Evolutionary conservation across 805 yeast species (phyloP).

Genomic region (Brettanomyces nanus): DNA sequence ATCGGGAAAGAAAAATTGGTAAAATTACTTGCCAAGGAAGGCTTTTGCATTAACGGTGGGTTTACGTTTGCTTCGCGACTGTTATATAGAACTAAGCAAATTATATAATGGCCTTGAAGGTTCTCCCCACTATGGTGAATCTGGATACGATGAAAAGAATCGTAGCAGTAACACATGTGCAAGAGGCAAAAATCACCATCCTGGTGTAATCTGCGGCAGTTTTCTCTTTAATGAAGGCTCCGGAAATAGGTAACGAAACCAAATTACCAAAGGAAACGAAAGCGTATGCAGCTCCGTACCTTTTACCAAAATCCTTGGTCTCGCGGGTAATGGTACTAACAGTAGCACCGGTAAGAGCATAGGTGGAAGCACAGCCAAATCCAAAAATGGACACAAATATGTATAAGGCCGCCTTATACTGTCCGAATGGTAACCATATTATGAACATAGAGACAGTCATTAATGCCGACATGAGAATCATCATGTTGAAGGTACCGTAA

Average conservation of each 20-base stretch:
- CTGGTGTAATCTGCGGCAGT: slow-evolving; percentile 26
- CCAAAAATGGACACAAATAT: slow-evolving; percentile 48
- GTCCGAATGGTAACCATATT: slow-evolving; percentile 62
- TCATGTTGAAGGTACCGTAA: slow-evolving; percentile 46
- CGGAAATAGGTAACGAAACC: slow-evolving; percentile 39
- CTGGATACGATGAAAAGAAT: slow-evolving; percentile 37
- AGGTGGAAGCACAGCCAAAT: slow-evolving; percentile 48
- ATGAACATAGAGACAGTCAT: slow-evolving; percentile 38
- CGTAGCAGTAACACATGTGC: slow-evolving; percentile 22
- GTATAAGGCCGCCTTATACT: slow-evolving; percentile 33
- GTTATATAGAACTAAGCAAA: background rate
- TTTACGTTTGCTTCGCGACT: too few species aligned
- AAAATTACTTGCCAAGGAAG: too few species aligned
- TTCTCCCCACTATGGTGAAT: slow-evolving; percentile 36
- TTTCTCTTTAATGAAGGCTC: slow-evolving; percentile 28
- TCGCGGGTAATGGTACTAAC: slow-evolving; percentile 45
- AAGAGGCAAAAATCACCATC: slow-evolving; percentile 25
- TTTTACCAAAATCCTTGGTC: slow-evolving; percentile 54
- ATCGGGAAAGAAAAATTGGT: too few species aligned
- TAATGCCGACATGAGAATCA: slow-evolving; percentile 38
- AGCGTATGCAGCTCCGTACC: slow-evolving; percentile 61
- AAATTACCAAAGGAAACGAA: slow-evolving; percentile 44
- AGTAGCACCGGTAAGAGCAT: slow-evolving; percentile 58
- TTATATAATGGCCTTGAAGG: slow-evolving; percentile 15
- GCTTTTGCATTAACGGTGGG: too few species aligned